These are phyloP conservation scores for Penicillium paradoxum DNA, from an alignment of 495 filamentous ascomycete species.

Conservation along the genomic window DNA sequence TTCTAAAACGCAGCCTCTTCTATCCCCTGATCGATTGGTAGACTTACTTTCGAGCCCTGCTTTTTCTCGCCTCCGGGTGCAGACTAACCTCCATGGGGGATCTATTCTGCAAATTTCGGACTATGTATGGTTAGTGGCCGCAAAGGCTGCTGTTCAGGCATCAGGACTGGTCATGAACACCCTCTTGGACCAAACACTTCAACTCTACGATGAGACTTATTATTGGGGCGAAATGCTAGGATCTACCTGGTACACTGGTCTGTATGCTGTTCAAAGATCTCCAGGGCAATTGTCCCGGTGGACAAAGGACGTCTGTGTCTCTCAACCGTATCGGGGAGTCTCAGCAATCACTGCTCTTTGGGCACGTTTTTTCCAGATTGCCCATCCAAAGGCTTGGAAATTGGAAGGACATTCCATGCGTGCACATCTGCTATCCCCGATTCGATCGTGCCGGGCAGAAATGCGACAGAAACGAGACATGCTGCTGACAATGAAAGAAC, in stretches of 20 bases:
- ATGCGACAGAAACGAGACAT: slow-evolving; percentile 62
- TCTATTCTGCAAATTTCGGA: slow-evolving; percentile 56
- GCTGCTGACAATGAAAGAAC: slow-evolving; percentile 62
- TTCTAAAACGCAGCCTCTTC: slow-evolving; percentile 49
- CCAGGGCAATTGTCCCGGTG: slow-evolving; percentile 66
- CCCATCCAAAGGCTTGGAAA: slow-evolving; percentile 64
- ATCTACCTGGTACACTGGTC: slow-evolving; percentile 61
- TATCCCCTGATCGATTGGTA: slow-evolving; percentile 50
- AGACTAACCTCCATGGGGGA: slow-evolving; percentile 13
- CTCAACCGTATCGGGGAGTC: slow-evolving; percentile 41
- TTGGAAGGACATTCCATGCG: slow-evolving; percentile 53
- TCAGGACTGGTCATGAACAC: slow-evolving; percentile 71
- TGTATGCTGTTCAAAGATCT: slow-evolving; percentile 80
- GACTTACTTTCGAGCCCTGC: slow-evolving; percentile 54
- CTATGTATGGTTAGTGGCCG: slow-evolving; percentile 79
- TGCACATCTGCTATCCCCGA: slow-evolving; percentile 58
- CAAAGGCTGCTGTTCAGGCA: slow-evolving; percentile 79
- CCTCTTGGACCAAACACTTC: slow-evolving; percentile 74
- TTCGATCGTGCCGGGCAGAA: slow-evolving; percentile 64
- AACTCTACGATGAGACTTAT: slow-evolving; percentile 74
- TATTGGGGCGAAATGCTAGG: slow-evolving; percentile 88
- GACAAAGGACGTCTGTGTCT: slow-evolving; percentile 56
- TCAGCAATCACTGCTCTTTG: slow-evolving; percentile 41
- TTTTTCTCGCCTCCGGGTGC: slow-evolving; percentile 27
- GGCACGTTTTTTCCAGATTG: slow-evolving; percentile 74